Conservation (phyloP, 768 basidiomycete genomes). For the Plicaturopsis crispa region DNA sequence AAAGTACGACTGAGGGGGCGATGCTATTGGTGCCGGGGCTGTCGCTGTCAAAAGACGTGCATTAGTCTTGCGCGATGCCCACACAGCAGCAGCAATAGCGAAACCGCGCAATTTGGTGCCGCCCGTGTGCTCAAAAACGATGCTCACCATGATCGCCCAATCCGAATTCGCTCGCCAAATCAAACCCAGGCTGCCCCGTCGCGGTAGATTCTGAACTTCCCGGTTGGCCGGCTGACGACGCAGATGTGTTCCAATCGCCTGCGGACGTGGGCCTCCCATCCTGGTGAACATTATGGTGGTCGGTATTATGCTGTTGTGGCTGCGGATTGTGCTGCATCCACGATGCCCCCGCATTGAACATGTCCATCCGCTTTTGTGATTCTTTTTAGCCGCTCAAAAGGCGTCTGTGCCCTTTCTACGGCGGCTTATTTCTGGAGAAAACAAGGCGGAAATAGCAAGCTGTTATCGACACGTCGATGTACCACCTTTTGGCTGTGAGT, state of each 20-base stretch:
- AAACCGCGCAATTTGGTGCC: conserved; percentile 4
- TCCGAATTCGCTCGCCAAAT: conserved; percentile 32
- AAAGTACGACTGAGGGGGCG: conserved; percentile 31
- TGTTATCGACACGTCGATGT: too few relatives aligned
- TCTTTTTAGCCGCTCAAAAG: conserved; percentile 31
- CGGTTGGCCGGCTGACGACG: conserved; percentile 16
- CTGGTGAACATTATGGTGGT: conserved; percentile 22
- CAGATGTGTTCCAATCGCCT: conserved; percentile 33
- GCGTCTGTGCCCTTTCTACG: conserved; percentile 14
- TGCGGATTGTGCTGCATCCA: conserved; percentile 31
- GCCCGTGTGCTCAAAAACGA: conserved; percentile 6
- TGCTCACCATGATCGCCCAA: conserved; percentile 37
- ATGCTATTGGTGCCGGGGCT: conserved; percentile 29
- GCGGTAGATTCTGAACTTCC: too few relatives aligned
- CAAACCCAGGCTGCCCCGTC: conserved; percentile 26
- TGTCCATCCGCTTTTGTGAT: conserved; percentile 32
- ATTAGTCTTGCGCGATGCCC: too few relatives aligned
- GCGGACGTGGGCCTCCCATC: conserved; percentile 20
- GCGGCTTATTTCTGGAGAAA: conserved; percentile 39
- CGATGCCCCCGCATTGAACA: conserved; percentile 37
- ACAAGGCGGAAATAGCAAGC: conserved; percentile 25
- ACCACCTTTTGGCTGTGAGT: too few relatives aligned
- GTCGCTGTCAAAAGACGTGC: too few relatives aligned
- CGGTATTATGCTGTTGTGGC: conserved; percentile 20
- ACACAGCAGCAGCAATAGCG: neutral